Percentiles rank a stretch among this genome's conserved stretches.
These are phyloP conservation scores for Amphibolis antarctica DNA, from an alignment of 106 monocot genomes.

Conservation along the genomic window DNA sequence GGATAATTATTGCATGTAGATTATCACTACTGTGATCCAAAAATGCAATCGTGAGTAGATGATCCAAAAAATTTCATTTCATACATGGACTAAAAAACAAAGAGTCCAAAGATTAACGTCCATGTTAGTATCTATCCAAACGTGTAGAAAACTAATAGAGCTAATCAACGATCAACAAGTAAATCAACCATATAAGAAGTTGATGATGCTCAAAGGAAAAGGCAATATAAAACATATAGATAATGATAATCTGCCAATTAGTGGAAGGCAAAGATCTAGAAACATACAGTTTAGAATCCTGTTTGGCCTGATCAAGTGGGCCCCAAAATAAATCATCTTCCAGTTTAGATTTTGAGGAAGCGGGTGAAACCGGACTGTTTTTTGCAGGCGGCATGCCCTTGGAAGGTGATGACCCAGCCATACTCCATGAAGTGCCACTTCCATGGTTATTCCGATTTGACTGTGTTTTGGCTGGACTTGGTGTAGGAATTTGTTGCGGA, in stretches of 20 bases:
- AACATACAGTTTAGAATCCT: conserved; percentile 49
- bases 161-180: no score
- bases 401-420: conserved; percentile 60
- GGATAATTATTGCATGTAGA: no score
- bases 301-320: conserved; percentile 52
- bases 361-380: conserved; percentile 20
- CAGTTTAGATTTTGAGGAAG: conserved; percentile 32
- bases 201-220: no score
- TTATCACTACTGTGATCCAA: no score
- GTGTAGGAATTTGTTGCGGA: conserved; percentile 12
- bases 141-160: no score
- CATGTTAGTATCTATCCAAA: no score
- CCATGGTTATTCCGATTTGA: conserved; percentile 22
- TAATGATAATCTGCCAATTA: not conserved
- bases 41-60: no score
- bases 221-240: not conserved
- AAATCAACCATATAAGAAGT: no score
- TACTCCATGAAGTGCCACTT: conserved; percentile 40
- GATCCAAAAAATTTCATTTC: no score
- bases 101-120: no score
- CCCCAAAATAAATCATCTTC: conserved; percentile 99
- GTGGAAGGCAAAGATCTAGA: not conserved
- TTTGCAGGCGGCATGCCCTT: conserved; percentile 34
- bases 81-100: no score
- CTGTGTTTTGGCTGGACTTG: conserved; percentile 31